These are phyloP conservation scores for Coemansia sp. DNA, from an alignment of 192 early-diverging fungal genomes.

Conservation along the genomic window DNA sequence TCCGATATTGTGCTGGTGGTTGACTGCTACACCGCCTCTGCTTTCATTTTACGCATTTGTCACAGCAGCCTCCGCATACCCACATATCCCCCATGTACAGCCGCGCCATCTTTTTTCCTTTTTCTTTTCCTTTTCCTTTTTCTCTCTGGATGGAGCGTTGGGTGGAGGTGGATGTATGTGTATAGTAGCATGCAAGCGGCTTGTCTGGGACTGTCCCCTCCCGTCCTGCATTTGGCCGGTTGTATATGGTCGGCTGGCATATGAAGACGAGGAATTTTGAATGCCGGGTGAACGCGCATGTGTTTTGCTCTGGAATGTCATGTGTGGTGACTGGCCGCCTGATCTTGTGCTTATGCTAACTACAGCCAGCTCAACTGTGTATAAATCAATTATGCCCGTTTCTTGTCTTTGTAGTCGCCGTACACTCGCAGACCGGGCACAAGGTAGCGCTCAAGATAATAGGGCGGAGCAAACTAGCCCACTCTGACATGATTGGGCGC, in stretches of 20 bases:
- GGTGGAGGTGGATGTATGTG: not conserved
- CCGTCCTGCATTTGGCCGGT: not conserved
- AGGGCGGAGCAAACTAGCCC: slow-evolving; percentile 87
- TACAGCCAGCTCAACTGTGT: not conserved
- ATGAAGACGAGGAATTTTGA: not conserved
- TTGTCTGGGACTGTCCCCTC: not conserved
- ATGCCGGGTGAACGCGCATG: slow-evolving; percentile 8
- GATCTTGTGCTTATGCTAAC: not conserved
- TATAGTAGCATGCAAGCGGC: too few relatives aligned
- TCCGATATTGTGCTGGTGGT: not conserved
- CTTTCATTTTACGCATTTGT: not conserved
- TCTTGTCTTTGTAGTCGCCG: slow-evolving; percentile 70
- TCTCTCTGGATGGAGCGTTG: not conserved
- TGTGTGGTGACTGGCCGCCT: not conserved
- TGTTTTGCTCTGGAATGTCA: not conserved
- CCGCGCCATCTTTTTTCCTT: too few relatives aligned
- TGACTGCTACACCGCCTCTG: not conserved
- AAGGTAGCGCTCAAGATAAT: slow-evolving; percentile 98
- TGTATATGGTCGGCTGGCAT: not conserved
- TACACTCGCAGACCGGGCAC: slow-evolving; percentile 92
- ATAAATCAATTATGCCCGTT: too few relatives aligned
- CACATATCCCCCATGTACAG: not conserved
- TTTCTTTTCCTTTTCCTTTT: too few relatives aligned
- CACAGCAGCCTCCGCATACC: not conserved
- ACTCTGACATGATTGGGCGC: slow-evolving; percentile 92